Conservation (phyloP, 2,329 filamentous ascomycete genomes). For the Chaetothyriales sp. region DNA sequence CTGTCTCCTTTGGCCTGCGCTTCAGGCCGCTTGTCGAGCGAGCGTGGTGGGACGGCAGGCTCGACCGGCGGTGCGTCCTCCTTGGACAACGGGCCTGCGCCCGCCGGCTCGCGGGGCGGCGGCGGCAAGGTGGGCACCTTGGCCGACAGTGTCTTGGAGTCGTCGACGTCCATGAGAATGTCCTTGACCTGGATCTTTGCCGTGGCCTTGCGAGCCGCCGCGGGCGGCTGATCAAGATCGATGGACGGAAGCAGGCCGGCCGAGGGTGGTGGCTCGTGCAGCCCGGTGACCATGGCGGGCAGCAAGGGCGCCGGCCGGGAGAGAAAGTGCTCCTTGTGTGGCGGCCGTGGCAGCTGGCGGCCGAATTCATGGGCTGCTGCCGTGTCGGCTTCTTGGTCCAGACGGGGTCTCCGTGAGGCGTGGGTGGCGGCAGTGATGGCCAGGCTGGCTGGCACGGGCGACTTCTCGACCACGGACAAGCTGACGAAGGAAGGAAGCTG, state of each 20-base stretch:
- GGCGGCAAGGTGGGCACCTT: neutral
- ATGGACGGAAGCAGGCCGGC: slow-evolving; percentile 49
- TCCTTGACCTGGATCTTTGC: slow-evolving; percentile 19
- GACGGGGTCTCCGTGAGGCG: slow-evolving; percentile 31
- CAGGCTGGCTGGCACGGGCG: slow-evolving; percentile 13
- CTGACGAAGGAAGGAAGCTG: slow-evolving; percentile 33
- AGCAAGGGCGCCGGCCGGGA: slow-evolving; percentile 29
- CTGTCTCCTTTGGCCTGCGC: neutral
- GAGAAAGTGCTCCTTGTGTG: slow-evolving; percentile 32
- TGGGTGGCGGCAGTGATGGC: slow-evolving; percentile 9
- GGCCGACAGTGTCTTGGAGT: neutral
- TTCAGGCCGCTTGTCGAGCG: neutral
- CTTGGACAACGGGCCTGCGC: neutral
- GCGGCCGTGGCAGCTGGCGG: slow-evolving; percentile 35
- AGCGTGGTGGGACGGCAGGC: neutral
- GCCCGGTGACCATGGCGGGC: slow-evolving; percentile 41
- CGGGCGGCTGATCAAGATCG: slow-evolving; percentile 30
- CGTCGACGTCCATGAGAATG: slow-evolving; percentile 9
- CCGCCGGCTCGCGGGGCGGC: neutral
- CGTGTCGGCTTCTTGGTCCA: slow-evolving; percentile 28
- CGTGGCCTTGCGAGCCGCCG: slow-evolving; percentile 7
- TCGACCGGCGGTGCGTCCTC: neutral
- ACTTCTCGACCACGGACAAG: slow-evolving; percentile 32
- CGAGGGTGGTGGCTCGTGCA: slow-evolving; percentile 51
- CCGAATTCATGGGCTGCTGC: slow-evolving; percentile 26